phyloP scores from a whole-genome alignment of 2,329 filamentous ascomycete genomes.

The Thelonectria olida region DNA sequence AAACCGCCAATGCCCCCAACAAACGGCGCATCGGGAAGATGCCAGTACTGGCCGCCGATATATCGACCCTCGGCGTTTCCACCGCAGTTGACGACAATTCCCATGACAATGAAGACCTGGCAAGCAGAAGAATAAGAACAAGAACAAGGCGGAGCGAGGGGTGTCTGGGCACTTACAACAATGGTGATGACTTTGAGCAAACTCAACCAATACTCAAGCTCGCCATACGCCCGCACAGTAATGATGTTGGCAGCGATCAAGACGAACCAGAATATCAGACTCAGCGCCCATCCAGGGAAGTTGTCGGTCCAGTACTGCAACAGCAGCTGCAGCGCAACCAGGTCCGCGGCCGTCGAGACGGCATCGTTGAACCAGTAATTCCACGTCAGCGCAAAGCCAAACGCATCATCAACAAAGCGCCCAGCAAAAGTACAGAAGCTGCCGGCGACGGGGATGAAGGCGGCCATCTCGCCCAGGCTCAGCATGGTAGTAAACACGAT shows the following conservation, averaged over 20 bases:
- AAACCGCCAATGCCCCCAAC: constrained; percentile 73
- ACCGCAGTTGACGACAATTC: constrained; percentile 63
- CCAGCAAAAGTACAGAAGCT: constrained; percentile 61
- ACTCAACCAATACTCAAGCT: constrained; percentile 66
- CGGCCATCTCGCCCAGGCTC: constrained; percentile 68
- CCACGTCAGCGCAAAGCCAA: constrained; percentile 65
- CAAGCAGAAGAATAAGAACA: background rate
- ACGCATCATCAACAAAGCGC: constrained; percentile 63
- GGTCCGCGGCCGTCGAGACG: constrained; percentile 61
- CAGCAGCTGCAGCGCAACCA: constrained; percentile 63
- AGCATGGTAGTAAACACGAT: constrained; percentile 70
- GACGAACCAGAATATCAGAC: constrained; percentile 67
- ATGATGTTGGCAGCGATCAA: constrained; percentile 55
- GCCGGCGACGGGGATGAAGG: constrained; percentile 60
- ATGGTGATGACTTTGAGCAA: constrained; percentile 64
- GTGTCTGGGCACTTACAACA: constrained; percentile 42
- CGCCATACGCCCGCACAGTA: constrained; percentile 47
- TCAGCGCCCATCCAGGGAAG: constrained; percentile 71
- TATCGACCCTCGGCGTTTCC: constrained; percentile 63
- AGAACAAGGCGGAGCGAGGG: background rate
- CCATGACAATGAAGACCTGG: constrained; percentile 68
- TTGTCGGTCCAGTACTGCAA: constrained; percentile 69
- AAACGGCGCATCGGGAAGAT: constrained; percentile 68
- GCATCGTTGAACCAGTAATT: constrained; percentile 76
- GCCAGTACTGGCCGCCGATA: constrained; percentile 67